Evolutionary conservation across 306 rosid species (phyloP), one percentile per base, ranked within the genome.

Genomic region (Sicyos baderoa): DNA sequence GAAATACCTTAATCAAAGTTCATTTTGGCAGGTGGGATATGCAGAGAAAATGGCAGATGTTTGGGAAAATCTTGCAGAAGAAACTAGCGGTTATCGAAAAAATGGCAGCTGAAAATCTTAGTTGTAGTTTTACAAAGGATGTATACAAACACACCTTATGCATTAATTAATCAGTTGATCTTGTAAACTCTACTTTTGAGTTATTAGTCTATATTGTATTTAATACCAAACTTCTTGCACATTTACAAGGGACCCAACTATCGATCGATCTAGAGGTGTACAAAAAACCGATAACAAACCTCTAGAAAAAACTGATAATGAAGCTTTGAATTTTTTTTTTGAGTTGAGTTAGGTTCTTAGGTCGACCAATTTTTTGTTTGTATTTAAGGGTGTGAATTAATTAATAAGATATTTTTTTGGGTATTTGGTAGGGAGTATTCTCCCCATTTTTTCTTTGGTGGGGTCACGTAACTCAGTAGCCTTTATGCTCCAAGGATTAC

Each of bases 1-100:
- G 42, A 48, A 72, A 49, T 63, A 70, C 59, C 35, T 40, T 40
- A 42, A 62, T 40, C 17, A 21, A 40, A 62, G 23, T 61, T 61
- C 69, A 40, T 63, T 40, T 18, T 63, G 35, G 27, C 72, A 94
- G 99, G 97, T 86, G 51, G 99, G 99, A 44, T 94, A 90, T 77
- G 90, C 95, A 2, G 99, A 94, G 84, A 94, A 94, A 81, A 90
- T 94, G 47, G 89, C 96, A 54, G 82, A 90, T 57, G 99, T 86
- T 17, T 94, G 99, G 97, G 71, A 85, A 21, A 94, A 84, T 78
- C 90, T 94, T 17, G 91, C 82, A 10, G 99, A 94, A 76, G 99
- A 94, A 16, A 90, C 95, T 1, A 72, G 83, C 42, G 78, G 79
- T 22, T 90, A 94, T 71, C 79, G 29, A 25, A 25, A 25, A 25